Conservation (phyloP, 805 yeast species). For the Cyberlindnera japonica region DNA sequence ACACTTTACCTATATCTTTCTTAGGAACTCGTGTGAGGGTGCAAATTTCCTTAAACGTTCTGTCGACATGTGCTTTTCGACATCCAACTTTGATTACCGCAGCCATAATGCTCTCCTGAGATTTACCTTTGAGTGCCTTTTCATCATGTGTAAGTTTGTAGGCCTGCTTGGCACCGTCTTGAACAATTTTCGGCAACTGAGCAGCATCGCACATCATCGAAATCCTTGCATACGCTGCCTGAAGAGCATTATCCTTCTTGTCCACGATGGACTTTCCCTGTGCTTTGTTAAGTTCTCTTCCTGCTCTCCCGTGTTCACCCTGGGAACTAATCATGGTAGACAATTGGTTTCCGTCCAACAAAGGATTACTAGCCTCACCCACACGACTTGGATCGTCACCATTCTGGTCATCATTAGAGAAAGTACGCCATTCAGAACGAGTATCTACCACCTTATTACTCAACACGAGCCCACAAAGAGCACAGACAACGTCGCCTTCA, state of each 20-base stretch:
- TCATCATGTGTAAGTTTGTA: slow-evolving; percentile 89
- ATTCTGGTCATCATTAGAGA: slow-evolving; percentile 95
- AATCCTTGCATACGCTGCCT: slow-evolving; percentile 85
- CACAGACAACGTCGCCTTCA: slow-evolving; percentile 99
- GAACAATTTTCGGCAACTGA: slow-evolving; percentile 89
- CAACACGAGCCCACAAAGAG: slow-evolving; percentile 89
- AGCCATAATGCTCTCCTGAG: slow-evolving; percentile 93
- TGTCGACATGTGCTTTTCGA: slow-evolving; percentile 86
- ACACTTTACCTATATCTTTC: slow-evolving; percentile 90
- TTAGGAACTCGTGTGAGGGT: slow-evolving; percentile 91
- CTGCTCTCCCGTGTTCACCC: slow-evolving; percentile 72
- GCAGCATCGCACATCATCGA: slow-evolving; percentile 97
- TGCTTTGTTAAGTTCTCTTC: slow-evolving; percentile 87
- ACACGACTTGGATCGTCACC: slow-evolving; percentile 99
- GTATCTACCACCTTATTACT: slow-evolving; percentile 92
- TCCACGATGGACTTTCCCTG: slow-evolving; percentile 85
- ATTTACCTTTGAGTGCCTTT: slow-evolving; percentile 79
- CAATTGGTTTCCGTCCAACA: slow-evolving; percentile 85
- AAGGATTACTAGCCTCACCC: slow-evolving; percentile 94
- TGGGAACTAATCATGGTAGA: slow-evolving; percentile 89
- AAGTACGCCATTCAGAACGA: slow-evolving; percentile 98
- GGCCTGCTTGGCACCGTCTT: slow-evolving; percentile 96
- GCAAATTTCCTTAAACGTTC: slow-evolving; percentile 95
- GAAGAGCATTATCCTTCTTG: slow-evolving; percentile 80
- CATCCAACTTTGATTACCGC: slow-evolving; percentile 95